A percentile compares a stretch with the other conserved stretches of the same genome.
phyloP scores from a whole-genome alignment of 108 stramenopile genomes.

The Nitzschia palea region DNA sequence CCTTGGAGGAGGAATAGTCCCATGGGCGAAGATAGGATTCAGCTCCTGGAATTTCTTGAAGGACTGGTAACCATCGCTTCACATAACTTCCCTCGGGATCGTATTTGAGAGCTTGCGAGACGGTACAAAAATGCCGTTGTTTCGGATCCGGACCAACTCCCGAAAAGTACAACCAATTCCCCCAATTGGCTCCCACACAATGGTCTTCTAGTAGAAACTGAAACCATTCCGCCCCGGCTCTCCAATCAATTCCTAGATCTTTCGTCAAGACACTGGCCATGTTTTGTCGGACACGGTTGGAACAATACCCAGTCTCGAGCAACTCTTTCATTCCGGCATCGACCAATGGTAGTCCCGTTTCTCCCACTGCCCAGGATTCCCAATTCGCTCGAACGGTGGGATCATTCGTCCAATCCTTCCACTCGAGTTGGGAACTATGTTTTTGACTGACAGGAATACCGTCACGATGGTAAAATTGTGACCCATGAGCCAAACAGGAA shows the following conservation, averaged over 20 bases:
- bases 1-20: too few relatives aligned
- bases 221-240: constrained; percentile 86
- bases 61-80: constrained; percentile 74
- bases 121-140: constrained; percentile 70
- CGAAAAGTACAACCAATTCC: constrained; percentile 89
- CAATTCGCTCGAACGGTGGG: constrained; percentile 11
- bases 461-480: constrained; percentile 25
- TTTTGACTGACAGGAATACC: constrained; percentile 40
- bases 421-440: background rate
- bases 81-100: constrained; percentile 79
- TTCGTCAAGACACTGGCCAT: constrained; percentile 83
- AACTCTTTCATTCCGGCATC: constrained; percentile 94
- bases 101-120: constrained; percentile 74
- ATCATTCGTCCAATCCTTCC: constrained; percentile 5
- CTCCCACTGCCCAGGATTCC: constrained; percentile 62
- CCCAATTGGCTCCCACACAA: constrained; percentile 86
- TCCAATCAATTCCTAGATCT: constrained; percentile 88
- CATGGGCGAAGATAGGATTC: constrained; percentile 63
- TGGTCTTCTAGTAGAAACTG: constrained; percentile 85
- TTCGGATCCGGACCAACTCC: constrained; percentile 85
- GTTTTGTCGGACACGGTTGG: constrained; percentile 92
- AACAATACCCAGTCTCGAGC: constrained; percentile 81
- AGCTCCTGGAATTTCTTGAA: constrained; percentile 15
- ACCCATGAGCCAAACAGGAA: constrained; percentile 42
- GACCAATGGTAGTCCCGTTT: constrained; percentile 83